phyloP scores from a whole-genome alignment of 352 stramenopile species.

The Pythium inflatum region DNA sequence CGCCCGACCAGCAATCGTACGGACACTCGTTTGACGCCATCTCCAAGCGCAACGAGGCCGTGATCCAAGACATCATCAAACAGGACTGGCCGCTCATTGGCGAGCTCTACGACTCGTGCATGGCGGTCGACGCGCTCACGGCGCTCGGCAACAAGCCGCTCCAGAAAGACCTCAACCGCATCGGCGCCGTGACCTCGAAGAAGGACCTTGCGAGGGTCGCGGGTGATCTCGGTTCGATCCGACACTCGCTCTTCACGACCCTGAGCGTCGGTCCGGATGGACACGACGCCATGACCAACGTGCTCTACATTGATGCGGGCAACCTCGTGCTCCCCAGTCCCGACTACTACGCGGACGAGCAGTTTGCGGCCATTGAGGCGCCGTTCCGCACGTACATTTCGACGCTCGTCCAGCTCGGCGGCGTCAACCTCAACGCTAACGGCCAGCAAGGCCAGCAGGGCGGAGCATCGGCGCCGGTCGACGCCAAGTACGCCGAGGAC shows the following conservation, averaged over 20 bases:
- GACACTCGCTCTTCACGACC: too few relatives aligned
- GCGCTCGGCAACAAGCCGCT: conserved; percentile 47
- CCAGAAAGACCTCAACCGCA: conserved; percentile 42
- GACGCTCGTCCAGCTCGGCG: conserved; percentile 47
- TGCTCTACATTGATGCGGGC: conserved; percentile 74
- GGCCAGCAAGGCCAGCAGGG: conserved; percentile 26
- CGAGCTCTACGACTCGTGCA: conserved; percentile 71
- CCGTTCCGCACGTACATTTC: conserved; percentile 47
- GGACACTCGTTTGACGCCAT: conserved; percentile 58
- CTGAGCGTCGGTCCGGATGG: too few relatives aligned
- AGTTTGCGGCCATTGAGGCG: conserved; percentile 40
- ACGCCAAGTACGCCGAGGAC: conserved; percentile 32
- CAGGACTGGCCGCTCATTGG: conserved; percentile 66
- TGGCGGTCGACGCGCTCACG: conserved; percentile 55
- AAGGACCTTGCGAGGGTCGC: conserved; percentile 47
- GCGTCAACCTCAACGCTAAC: conserved; percentile 27
- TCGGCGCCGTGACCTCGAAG: conserved; percentile 36
- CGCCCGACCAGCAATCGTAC: conserved; percentile 29
- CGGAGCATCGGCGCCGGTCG: neutral
- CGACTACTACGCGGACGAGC: conserved; percentile 88
- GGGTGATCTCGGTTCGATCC: conserved; percentile 47
- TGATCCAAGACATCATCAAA: conserved; percentile 61
- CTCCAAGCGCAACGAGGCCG: conserved; percentile 53
- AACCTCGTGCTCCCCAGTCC: conserved; percentile 83
- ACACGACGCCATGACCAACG: conserved; percentile 77